Conservation (phyloP, 306 rosid genomes). For the Notholithocarpus densiflorus region DNA sequence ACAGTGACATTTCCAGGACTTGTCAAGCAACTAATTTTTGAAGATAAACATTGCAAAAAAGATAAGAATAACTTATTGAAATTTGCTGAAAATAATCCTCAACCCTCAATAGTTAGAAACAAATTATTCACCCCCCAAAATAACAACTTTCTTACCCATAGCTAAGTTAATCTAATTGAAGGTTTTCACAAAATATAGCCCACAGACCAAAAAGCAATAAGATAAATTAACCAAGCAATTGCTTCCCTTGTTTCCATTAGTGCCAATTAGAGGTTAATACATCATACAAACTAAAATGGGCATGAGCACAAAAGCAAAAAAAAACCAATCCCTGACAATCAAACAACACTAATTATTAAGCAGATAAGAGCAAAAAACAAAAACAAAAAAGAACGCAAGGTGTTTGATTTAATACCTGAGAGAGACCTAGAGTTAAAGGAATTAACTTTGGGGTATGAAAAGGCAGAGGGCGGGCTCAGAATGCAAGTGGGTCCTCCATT, state of each 20-base stretch:
- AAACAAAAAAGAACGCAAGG: not conserved
- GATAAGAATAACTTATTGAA: not conserved
- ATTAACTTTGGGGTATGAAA: not conserved
- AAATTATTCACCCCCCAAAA: not conserved
- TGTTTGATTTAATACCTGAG: conserved; percentile 30
- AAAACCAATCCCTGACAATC: not conserved
- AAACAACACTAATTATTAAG: not conserved
- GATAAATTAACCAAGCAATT: not conserved
- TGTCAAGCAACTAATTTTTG: not conserved
- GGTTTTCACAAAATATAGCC: too few species aligned
- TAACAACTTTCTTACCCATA: too few species aligned
- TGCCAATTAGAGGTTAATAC: not conserved
- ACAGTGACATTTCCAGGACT: not conserved
- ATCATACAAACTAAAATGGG: not conserved
- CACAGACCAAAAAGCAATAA: too few species aligned
- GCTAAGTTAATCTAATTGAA: too few species aligned
- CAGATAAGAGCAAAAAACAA: not conserved
- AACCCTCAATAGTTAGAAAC: not conserved
- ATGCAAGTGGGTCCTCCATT: conserved; percentile 21
- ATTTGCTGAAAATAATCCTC: not conserved
- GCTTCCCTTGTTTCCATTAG: not conserved
- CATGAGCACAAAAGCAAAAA: not conserved
- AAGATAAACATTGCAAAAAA: not conserved
- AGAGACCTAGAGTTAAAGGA: conserved; percentile 22
- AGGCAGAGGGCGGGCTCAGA: conserved; percentile 1